phyloP scores from a whole-genome alignment of 805 yeast species.

The Candida sakaeoensis region DNA sequence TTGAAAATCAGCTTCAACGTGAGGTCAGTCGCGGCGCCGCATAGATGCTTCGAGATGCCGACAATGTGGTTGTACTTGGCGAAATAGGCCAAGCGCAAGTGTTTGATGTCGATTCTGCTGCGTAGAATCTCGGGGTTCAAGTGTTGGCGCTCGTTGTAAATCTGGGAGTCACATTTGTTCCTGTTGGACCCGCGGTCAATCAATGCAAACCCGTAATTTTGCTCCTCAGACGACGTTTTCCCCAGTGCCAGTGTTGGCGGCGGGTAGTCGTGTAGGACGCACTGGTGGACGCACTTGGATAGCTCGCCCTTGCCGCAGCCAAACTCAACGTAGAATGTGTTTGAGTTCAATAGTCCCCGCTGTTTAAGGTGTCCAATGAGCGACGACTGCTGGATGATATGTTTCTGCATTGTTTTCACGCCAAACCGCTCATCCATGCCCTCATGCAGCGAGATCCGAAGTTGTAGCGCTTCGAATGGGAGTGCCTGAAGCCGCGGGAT shows the following conservation, averaged over 20 bases:
- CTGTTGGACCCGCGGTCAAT: slow-evolving; percentile 77
- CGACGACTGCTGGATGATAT: slow-evolving; percentile 79
- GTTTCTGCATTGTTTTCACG: slow-evolving; percentile 55
- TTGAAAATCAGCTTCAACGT: slow-evolving; percentile 63
- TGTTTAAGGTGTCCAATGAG: slow-evolving; percentile 63
- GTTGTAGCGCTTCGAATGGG: slow-evolving; percentile 16
- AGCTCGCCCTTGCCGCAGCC: slow-evolving; percentile 92
- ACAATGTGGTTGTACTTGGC: slow-evolving; percentile 36
- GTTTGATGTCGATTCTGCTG: slow-evolving; percentile 76
- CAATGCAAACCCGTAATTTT: slow-evolving; percentile 46
- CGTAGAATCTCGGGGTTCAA: slow-evolving; percentile 40
- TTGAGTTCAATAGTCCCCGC: slow-evolving; percentile 32
- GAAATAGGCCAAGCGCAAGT: slow-evolving; percentile 51
- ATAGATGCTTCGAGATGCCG: slow-evolving; percentile 81
- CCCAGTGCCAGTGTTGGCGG: no score
- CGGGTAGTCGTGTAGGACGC: slow-evolving; percentile 19
- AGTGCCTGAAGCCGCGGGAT: slow-evolving; percentile 15
- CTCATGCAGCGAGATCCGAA: slow-evolving; percentile 18
- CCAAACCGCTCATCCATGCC: slow-evolving; percentile 40
- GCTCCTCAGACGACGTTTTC: no score
- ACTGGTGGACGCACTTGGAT: slow-evolving; percentile 54
- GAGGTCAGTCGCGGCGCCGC: slow-evolving; percentile 92
- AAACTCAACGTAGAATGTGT: slow-evolving; percentile 59
- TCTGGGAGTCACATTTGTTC: slow-evolving; percentile 72
- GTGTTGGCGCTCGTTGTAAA: slow-evolving; percentile 33